Percentiles rank a stretch among this genome's conserved stretches.
Conservation (phyloP, 495 filamentous ascomycete genomes). For the Astrothelium macrocarpum region DNA sequence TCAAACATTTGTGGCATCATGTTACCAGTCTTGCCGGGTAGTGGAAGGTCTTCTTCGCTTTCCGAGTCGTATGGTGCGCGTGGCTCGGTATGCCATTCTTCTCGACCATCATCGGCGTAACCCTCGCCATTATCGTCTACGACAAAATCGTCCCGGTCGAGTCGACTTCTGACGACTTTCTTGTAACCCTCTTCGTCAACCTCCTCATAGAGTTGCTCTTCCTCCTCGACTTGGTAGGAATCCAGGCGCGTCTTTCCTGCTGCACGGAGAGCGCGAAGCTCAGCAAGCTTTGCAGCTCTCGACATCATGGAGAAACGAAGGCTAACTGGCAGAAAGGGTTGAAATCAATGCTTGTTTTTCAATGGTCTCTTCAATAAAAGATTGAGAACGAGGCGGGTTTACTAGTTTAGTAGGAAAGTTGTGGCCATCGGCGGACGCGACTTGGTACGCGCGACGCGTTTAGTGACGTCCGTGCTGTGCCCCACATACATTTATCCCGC, state of each 20-base stretch:
- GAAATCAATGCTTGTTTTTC: no score
- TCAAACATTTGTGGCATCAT: not conserved
- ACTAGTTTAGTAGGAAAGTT: not conserved
- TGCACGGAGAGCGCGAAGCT: slow-evolving; percentile 74
- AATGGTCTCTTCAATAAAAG: not conserved
- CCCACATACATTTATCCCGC: not conserved
- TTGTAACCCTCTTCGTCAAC: slow-evolving; percentile 97
- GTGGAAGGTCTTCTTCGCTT: slow-evolving; percentile 58
- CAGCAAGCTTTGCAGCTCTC: slow-evolving; percentile 46
- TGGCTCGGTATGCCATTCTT: slow-evolving; percentile 79
- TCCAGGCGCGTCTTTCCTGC: slow-evolving; percentile 84
- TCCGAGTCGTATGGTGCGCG: slow-evolving; percentile 53
- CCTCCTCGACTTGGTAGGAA: slow-evolving; percentile 80
- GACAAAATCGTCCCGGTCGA: slow-evolving; percentile 94
- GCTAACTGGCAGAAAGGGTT: slow-evolving; percentile 5
- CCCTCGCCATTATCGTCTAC: slow-evolving; percentile 46
- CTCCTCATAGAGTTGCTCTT: slow-evolving; percentile 82
- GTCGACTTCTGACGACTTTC: slow-evolving; percentile 77
- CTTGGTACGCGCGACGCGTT: not conserved
- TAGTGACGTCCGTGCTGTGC: slow-evolving; percentile 2
- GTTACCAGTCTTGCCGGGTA: slow-evolving; percentile 54
- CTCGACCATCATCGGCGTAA: slow-evolving; percentile 93
- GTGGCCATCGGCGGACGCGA: not conserved
- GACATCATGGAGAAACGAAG: slow-evolving; percentile 23
- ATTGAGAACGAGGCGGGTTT: not conserved